Base-by-base conservation (phyloP, 192 early-diverging fungal genomes). In the Backusella macrospora region DNA sequence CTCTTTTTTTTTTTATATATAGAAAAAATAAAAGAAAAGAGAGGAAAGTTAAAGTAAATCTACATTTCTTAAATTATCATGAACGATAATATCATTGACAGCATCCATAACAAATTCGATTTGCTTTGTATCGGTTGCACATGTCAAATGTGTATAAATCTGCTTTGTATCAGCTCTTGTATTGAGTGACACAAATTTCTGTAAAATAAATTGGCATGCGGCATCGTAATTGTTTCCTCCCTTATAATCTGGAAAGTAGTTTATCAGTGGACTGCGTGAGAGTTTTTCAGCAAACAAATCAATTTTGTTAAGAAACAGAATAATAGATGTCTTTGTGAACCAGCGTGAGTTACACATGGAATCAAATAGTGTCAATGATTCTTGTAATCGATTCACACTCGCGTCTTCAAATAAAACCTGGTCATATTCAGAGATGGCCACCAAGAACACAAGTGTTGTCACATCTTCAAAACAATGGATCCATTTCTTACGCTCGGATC, bases 401-500 rank as follows among this genome's bases (percentile, higher is more conserved):
- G 96, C 96, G 83, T 98, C 96, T 86, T 98, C 96, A 47, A 96
- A 91, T 40, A 97, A 82, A 9, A 95, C 87, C 83, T 99, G 97
- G 84, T 99, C 96, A 76, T 97, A 99, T 85, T 97, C 96, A 42
- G 88, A 90, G 67, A 97, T 96, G 38, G 97, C 97, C 13, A 96
- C 96, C 75, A 99, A 81, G 82, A 99, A 99, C 34, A 99, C 86
- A 71, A 99, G 96, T 1, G 95, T 92, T 0, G 95, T 97, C 23
- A 97, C 96, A 75, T 96, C 94, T 79, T 99, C 97, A 75, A 99
- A 99, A 77, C 96, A 99, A 83, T 97, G 97, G 74, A 97, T 96
- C 97, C 97, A 97, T 86, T 99, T 99, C 78, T 99, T 99, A 76
- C 97, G 91, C 85, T 99, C 97, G 45, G 95, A 96, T 65, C 97